A percentile compares a stretch with the other conserved stretches of the same genome.
These are phyloP conservation scores for Eimeria necatrix DNA, from an alignment of 169 alveolate species.

Conservation along the genomic window DNA sequence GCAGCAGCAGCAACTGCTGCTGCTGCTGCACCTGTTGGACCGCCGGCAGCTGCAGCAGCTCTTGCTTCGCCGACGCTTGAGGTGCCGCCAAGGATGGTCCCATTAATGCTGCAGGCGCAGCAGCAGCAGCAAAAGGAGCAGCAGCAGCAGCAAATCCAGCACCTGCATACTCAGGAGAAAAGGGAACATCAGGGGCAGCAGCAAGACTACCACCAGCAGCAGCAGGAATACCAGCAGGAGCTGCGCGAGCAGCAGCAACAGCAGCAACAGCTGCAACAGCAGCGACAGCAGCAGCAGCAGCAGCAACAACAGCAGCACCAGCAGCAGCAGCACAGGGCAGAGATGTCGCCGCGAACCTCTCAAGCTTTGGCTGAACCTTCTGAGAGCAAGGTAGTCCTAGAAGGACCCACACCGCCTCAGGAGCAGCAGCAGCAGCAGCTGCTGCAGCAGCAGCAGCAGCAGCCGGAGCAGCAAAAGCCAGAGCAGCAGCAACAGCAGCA, in stretches of 20 bases:
- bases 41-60: background rate
- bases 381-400: background rate
- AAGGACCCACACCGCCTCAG: too few relatives aligned
- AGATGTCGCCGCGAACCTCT: background rate
- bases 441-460: too few relatives aligned
- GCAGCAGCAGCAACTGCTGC: background rate
- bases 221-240: background rate
- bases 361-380: too few relatives aligned
- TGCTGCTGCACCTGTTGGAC: conserved; percentile 10
- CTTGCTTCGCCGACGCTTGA: background rate
- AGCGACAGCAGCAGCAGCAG: background rate
- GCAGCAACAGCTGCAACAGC: conserved; percentile 3
- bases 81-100: too few relatives aligned
- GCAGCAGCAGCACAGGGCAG: background rate
- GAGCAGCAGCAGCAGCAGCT: conserved; percentile 35
- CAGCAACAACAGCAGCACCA: conserved; percentile 16
- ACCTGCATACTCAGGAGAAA: background rate
- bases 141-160: background rate
- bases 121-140: conserved; percentile 13
- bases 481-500: too few relatives aligned
- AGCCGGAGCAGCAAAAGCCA: too few relatives aligned
- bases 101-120: too few relatives aligned
- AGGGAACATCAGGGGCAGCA: background rate
- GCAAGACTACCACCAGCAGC: background rate
- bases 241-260: background rate